Percentiles rank a stretch among this genome's conserved stretches.
Conservation (phyloP, 306 rosid genomes). For the Quercus ilex region DNA sequence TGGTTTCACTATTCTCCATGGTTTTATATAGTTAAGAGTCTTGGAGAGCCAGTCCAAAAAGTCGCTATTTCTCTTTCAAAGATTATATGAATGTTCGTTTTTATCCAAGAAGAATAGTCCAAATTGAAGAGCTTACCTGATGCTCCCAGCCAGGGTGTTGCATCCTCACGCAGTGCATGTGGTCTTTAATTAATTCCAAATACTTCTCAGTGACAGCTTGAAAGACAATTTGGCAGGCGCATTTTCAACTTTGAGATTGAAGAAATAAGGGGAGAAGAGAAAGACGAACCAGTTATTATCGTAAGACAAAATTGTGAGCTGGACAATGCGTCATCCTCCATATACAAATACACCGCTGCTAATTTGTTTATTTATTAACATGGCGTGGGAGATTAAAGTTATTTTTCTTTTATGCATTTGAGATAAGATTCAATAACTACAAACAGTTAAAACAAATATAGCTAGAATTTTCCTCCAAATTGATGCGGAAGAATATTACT, state of each 20-base stretch:
- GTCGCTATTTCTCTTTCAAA: not conserved
- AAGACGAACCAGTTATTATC: too few relatives aligned
- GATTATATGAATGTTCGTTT: not conserved
- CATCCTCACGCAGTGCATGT: not conserved
- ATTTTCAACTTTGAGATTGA: not conserved
- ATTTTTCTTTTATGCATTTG: not conserved
- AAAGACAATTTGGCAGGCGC: constrained; percentile 9
- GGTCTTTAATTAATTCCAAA: constrained; percentile 11
- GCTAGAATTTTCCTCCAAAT: not conserved
- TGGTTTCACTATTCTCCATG: constrained; percentile 2
- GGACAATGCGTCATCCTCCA: too few relatives aligned
- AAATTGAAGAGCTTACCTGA: not conserved
- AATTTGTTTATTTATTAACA: too few relatives aligned
- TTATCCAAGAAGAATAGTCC: not conserved
- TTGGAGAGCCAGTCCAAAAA: not conserved
- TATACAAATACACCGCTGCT: too few relatives aligned
- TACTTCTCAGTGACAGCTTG: not conserved
- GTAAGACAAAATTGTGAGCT: too few relatives aligned
- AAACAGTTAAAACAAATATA: not conserved
- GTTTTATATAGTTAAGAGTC: not conserved
- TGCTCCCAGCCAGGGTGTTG: not conserved
- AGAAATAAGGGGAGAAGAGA: not conserved
- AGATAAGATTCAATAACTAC: constrained; percentile 19
- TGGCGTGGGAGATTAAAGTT: not conserved
- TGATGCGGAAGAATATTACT: not conserved